Conservation (phyloP, 2,329 filamentous ascomycete genomes). For the Neobulgaria alba region DNA sequence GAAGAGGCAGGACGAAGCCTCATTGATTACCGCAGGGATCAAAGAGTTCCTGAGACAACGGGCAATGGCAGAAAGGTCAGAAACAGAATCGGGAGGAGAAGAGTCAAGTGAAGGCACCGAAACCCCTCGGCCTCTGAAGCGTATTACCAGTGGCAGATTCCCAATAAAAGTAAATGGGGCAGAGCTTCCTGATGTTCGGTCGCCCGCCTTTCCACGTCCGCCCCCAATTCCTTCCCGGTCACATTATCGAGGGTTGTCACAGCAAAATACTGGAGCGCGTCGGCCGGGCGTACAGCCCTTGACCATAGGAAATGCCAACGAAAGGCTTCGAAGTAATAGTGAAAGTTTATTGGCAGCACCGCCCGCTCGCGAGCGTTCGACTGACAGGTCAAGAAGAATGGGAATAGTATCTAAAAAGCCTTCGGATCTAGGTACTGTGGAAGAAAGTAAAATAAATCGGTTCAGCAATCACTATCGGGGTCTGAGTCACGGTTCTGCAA, state of each 20-base stretch:
- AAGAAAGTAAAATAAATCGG: conserved; percentile 53
- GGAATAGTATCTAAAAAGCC: conserved; percentile 52
- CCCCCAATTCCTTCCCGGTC: conserved; percentile 75
- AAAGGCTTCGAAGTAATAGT: conserved; percentile 58
- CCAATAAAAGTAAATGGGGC: conserved; percentile 66
- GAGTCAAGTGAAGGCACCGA: conserved; percentile 68
- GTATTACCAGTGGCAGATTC: conserved; percentile 56
- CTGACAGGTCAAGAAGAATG: conserved; percentile 54
- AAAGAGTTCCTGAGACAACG: conserved; percentile 50
- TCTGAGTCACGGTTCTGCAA: conserved; percentile 60
- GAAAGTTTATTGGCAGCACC: conserved; percentile 43
- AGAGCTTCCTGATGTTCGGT: conserved; percentile 59
- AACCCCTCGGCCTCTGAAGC: conserved; percentile 62
- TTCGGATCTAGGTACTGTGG: conserved; percentile 52
- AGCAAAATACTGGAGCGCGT: conserved; percentile 54
- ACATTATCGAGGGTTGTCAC: conserved; percentile 68
- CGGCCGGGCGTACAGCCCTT: conserved; percentile 67
- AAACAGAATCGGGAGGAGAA: conserved; percentile 48
- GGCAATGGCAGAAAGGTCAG: conserved; percentile 40
- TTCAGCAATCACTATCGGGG: conserved; percentile 56
- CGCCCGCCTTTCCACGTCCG: conserved; percentile 55
- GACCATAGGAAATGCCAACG: conserved; percentile 59
- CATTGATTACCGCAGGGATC: conserved; percentile 50
- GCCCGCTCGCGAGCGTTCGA: conserved; percentile 30
- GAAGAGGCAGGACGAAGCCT: conserved; percentile 50